Evolutionary conservation across 257 asterid species (phyloP), one percentile per base, ranked within the genome.

Genomic region (Lithospermum erythrorhizon): DNA sequence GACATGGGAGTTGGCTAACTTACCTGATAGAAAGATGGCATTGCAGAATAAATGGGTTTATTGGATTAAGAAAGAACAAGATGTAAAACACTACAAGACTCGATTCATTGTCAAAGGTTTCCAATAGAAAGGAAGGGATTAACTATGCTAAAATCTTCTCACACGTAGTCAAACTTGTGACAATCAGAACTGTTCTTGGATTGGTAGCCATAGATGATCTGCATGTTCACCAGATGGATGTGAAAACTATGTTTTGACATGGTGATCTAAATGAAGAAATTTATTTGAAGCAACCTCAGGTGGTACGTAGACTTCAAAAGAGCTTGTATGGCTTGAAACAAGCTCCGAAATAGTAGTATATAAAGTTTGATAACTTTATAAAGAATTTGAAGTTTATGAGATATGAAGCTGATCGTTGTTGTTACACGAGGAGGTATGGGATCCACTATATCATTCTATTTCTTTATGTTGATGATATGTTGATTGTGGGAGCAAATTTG

Each of bases 1-100:
- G 13, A 61, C 15, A 37, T 25, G 29, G 5, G 5, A 25, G 5
- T 25, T 25, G 29, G 29, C 5, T 2, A 5, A 25, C 4, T 5
- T 41, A 11, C 55, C 37, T 14, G 14, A 2, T 37, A 19, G 19
- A 9, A 61, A 61, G 30, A 61, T 32, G 8, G 55, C 35, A 5
- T 32, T 61, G 51, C 55, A 61, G 6, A 61, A 45, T 19, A 61
- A 45, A 29, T 61, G 65, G 29, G 55, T 61, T 18, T 61, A 24
- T 1, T 8, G 0, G 18, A 21, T 20, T 6, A 48, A 20, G 23
- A 7, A 61, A 4, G 3, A 48, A 10, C 57, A 21, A 13, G 5
- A 57, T 57, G 47, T 2, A 2, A 25, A 25, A 25, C 29, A 5
- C 29, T 25, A 25, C 5, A 2, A 25, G 29, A 25, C 29, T 25